Base-by-base conservation (phyloP, 192 early-diverging fungal genomes). In the Physocladia obscura region DNA sequence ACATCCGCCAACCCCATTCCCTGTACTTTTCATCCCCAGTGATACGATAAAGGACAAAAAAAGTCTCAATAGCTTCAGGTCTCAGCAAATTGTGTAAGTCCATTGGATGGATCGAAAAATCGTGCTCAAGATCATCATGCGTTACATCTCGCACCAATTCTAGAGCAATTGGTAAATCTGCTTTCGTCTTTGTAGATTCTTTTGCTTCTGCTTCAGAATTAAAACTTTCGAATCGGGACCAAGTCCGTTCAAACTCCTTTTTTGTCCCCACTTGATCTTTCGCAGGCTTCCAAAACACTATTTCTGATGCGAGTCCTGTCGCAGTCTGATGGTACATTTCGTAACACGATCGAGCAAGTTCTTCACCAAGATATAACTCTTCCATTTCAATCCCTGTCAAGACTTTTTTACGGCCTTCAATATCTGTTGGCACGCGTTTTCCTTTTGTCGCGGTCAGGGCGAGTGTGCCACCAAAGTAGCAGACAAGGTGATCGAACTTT, bases 401-500 rank as follows among this genome's bases (percentile, higher is more conserved):
- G 19, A 40, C 29, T 24, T 62, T 61, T 0, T 6, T 11, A 3
- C 62, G 44, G 4, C 30, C 62, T 8, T n/a, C 27, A 3, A 31
- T 3, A 51, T 65, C 49, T 27, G 34, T 27, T 21, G 56, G 57
- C 2, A 89, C 54, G 27, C 75, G 34, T 37, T 50, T 73, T 22
- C 90, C 90, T 31, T 81, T 74, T 8, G 92, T 91, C 0, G 88
- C 91, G 13, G 87, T 86, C 11, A 95, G 76, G 0, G 93, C 93
- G 63, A 96, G 76, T 4, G 88, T 88, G 0, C 92, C 94, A 11
- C 91, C 92, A 21, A 93, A 80, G 77, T 96, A 98, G 77, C 96
- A 96, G 1, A 95, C 92, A 19, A 98, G 79, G 65, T 98, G 96
- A 76, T 96, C 92, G 93, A 96, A 95, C 70, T 92, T 93, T 37